A percentile compares a stretch with the other conserved stretches of the same genome.
Conservation (phyloP, 495 filamentous ascomycete species). For the Mytilinidion resinicola region DNA sequence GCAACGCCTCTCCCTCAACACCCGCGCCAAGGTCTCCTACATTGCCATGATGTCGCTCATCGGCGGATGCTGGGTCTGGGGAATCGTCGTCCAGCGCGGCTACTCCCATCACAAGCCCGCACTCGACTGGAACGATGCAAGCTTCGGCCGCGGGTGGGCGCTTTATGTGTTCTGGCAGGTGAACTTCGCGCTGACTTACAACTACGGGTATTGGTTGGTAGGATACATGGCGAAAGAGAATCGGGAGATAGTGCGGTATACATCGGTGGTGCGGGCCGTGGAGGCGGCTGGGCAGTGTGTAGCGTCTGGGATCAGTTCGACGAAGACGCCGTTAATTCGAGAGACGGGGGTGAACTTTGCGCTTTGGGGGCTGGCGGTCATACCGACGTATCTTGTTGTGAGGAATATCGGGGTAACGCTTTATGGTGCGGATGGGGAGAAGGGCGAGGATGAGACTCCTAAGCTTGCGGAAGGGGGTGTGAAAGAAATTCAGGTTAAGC, state of each 20-base stretch:
- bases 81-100: conserved; percentile 2
- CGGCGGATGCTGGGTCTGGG: conserved; percentile 2
- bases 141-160: conserved; percentile 3
- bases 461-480: no score
- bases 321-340: conserved; percentile 18
- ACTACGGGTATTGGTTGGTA: conserved; percentile 29
- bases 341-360: conserved; percentile 14
- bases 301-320: conserved; percentile 28
- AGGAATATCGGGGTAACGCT: conserved; percentile 11
- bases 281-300: conserved; percentile 29
- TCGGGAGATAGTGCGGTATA: conserved; percentile 18
- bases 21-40: conserved; percentile 2
- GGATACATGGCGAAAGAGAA: conserved; percentile 24
- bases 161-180: conserved; percentile 22
- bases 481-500: no score
- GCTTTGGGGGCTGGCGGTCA: conserved; percentile 22
- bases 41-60: conserved; percentile 1
- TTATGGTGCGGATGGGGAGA: neutral
- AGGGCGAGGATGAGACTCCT: no score
- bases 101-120: conserved; percentile 3
- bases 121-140: conserved; percentile 2
- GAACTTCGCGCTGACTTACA: conserved; percentile 28
- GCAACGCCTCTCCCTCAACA: conserved; percentile 1
- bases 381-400: conserved; percentile 23
- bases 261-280: conserved; percentile 19